Evolutionary conservation across 2,329 filamentous ascomycete genomes (phyloP), one percentile per base, ranked within the genome.

Genomic region (Akanthomyces muscarius): DNA sequence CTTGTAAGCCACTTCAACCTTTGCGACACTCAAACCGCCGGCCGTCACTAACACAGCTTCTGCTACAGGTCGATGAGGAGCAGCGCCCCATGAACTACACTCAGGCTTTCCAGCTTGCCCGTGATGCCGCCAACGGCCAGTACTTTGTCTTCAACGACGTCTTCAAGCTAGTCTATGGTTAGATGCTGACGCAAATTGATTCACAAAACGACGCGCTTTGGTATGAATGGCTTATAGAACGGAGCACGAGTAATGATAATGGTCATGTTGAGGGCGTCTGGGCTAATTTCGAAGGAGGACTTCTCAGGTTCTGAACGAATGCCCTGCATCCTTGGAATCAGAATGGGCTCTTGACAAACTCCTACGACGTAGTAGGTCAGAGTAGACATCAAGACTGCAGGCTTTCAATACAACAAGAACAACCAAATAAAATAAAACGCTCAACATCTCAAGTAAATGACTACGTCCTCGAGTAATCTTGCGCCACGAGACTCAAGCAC

Each of bases 111-210:
- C 90, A 96, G 77, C 88, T 98, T 66, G 77, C 86, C 68, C 88
- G 86, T 65, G 89, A 92, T 62, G 77, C 77, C 33, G 68, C 71
- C 57, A 64, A 41, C 33, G 89, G 87, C 70, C 87, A 83, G 78
- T 97, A 89, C 82, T 97, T 86, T 76, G 90, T 98, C 74, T 89
- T 88, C 81, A 97, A 98, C 83, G 94, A 98, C 77, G 80, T 98
- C 75, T 98, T 98, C 87, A 91, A 91, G 79, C 86, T 98, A 66
- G 85, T 97, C 69, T 94, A 90, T 78, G 82, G 78, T 73, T 85
- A 80, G 67, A 62, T 56, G 28, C 25, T 30, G 30, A 44, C 45
- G 33, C 57, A 45, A 6, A 11, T 41, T 48, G 28, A n/a, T 28
- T 38, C 11, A 11, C 36, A 41, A 51, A 30, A 56, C 16, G 23